Evolutionary conservation across 2,329 filamentous ascomycete species (phyloP).

Genomic region (Trichoderma sp.): DNA sequence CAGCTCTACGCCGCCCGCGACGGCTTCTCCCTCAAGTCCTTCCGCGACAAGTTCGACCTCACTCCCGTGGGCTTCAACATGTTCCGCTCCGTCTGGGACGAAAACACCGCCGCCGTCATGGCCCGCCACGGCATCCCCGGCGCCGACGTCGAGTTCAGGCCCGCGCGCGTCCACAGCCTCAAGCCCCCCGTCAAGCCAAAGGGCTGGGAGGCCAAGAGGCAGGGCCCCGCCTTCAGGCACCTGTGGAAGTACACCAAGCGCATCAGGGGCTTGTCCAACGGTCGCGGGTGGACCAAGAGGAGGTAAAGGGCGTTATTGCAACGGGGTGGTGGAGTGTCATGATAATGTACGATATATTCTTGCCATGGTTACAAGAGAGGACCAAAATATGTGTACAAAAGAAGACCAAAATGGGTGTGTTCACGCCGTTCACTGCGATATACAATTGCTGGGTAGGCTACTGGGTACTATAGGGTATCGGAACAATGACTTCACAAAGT

Average conservation of each 20-base stretch:
- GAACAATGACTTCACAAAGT: no score
- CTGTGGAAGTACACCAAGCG: slow-evolving; percentile 67
- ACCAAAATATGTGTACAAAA: slow-evolving; percentile 19
- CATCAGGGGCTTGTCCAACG: slow-evolving; percentile 52
- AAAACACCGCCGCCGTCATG: slow-evolving; percentile 86
- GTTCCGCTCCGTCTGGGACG: slow-evolving; percentile 90
- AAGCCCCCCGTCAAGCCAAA: slow-evolving; percentile 63
- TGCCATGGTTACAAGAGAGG: slow-evolving; percentile 17
- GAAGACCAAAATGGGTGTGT: neutral
- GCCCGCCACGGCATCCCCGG: slow-evolving; percentile 72
- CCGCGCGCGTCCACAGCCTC: slow-evolving; percentile 71
- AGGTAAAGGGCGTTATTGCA: slow-evolving; percentile 33
- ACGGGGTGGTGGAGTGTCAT: slow-evolving; percentile 26
- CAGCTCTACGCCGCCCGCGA: slow-evolving; percentile 59
- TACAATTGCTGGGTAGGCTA: no score
- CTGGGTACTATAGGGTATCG: no score
- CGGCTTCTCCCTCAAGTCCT: slow-evolving; percentile 73
- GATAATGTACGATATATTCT: slow-evolving; percentile 21
- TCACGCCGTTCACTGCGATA: no score
- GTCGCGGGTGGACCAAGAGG: slow-evolving; percentile 47
- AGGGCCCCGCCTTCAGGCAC: slow-evolving; percentile 65
- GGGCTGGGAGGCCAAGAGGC: slow-evolving; percentile 68
- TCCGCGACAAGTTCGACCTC: slow-evolving; percentile 69
- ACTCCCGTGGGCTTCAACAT: slow-evolving; percentile 79
- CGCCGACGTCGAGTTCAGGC: slow-evolving; percentile 81